A percentile compares a stretch with the other conserved stretches of the same genome.
Evolutionary conservation across 192 early-diverging fungal species (phyloP).

Genomic region (Linnemannia hyalina): DNA sequence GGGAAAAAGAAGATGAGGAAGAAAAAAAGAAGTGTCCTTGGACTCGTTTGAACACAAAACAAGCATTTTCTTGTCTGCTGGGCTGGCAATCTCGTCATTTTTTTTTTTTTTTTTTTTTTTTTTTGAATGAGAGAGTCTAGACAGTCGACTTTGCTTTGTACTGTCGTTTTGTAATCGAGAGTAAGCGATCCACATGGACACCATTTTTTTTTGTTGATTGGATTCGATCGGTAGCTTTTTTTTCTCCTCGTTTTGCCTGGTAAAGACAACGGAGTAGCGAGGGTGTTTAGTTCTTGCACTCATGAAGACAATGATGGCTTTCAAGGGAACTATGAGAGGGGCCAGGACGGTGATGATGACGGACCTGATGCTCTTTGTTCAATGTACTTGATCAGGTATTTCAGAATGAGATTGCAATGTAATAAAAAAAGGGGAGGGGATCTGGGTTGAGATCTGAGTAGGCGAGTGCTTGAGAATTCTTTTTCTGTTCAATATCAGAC

Average conservation of each 20-base stretch:
- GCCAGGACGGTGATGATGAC: no score
- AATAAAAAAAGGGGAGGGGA: no score
- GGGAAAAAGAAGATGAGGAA: background rate
- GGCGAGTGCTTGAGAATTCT: no score
- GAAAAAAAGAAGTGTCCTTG: background rate
- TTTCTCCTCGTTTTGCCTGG: background rate
- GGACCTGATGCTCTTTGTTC: no score
- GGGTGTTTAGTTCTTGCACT: background rate
- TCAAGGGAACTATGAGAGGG: no score
- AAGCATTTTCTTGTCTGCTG: background rate
- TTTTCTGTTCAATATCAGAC: no score
- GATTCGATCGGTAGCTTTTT: background rate
- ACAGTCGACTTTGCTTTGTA: background rate
- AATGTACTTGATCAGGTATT: no score
- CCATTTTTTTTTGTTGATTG: background rate
- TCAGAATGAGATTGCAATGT: no score
- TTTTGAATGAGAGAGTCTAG: background rate
- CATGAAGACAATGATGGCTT: no score
- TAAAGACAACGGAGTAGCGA: background rate
- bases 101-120: background rate
- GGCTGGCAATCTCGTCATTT: no score
- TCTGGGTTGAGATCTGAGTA: no score
- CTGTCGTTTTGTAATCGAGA: background rate
- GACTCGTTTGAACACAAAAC: background rate
- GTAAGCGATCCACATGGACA: background rate